Evolutionary conservation across 2,329 filamentous ascomycete species (phyloP), one percentile per base, ranked within the genome.

Genomic region (Nannizzia gypsea): DNA sequence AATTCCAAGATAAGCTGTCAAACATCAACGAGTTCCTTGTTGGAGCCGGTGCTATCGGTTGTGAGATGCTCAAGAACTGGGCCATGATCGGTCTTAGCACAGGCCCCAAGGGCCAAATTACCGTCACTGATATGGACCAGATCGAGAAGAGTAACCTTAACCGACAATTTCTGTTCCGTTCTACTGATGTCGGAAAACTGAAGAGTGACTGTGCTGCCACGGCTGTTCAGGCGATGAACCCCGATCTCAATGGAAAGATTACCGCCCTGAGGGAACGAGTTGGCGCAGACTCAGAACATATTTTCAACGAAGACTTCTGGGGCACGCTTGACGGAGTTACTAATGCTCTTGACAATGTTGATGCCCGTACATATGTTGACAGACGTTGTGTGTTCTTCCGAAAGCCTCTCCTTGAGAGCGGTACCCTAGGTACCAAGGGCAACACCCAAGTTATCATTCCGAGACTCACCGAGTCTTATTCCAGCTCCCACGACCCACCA

Each of bases 11-110:
- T 57, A 96, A 96, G 80, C 82, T 99, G 66, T 83, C 87, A 62
- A 95, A 96, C 68, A 76, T 93, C 63, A 93, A 86, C 69, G 85
- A 97, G 68, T 99, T 99, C 78, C 80, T 99, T 59, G 93, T 99
- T 61, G 93, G 93, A 66, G 90, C 93, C 54, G 93, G 93, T 68
- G 93, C 95, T 64, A 99, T 99, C 72, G 93, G 93, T 52, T 99
- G 93, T 70, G 93, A 99, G 72, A 99, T 97, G 88, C 78, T 99
- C 66, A 99, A 99, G 83, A 97, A 97, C 74, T 99, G 93, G 91
- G 92, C 95, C 38, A 95, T 99, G 91, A 95, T 97, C 72, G 93
- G 93, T 66, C 80, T 99, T 31, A 92, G 87, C 50, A 89, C 88
- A 52, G 93, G 93, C 3, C 89, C 90, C 2, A 83, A 90, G 56